phyloP scores from a whole-genome alignment of 2,329 filamentous ascomycete genomes.

The Paraphoma sp. region DNA sequence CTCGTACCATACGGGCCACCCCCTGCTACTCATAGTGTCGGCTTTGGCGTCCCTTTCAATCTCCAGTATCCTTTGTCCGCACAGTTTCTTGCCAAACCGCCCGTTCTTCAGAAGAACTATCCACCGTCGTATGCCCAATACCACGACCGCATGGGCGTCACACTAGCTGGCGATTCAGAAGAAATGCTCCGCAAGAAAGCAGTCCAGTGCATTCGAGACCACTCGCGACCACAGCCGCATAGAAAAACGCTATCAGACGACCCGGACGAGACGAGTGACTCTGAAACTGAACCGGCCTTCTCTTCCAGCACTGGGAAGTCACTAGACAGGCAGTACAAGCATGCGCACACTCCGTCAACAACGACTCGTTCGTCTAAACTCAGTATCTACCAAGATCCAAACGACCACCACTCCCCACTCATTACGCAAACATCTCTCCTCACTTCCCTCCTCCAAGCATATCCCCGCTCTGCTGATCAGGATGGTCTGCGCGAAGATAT shows the following conservation, averaged over 20 bases:
- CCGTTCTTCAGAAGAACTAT: background rate
- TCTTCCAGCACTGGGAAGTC: too few species aligned
- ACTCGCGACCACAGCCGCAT: conserved; percentile 8
- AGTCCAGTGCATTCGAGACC: conserved; percentile 18
- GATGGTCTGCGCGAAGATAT: conserved; percentile 25
- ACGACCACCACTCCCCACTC: conserved; percentile 15
- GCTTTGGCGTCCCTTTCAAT: conserved; percentile 11
- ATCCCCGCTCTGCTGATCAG: conserved; percentile 18
- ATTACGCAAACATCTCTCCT: conserved; percentile 23
- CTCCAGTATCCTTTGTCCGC: conserved; percentile 8
- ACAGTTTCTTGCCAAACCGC: conserved; percentile 3
- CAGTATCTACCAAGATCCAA: conserved; percentile 5
- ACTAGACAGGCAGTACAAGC: too few species aligned
- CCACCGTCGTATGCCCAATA: conserved; percentile 2
- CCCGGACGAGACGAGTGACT: conserved; percentile 7
- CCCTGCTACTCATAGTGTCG: background rate
- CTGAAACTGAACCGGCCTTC: background rate
- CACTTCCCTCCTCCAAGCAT: conserved; percentile 21
- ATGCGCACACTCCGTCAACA: too few species aligned
- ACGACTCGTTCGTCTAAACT: background rate
- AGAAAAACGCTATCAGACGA: conserved; percentile 15
- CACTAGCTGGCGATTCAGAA: conserved; percentile 7
- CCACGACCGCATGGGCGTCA: background rate
- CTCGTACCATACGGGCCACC: background rate
- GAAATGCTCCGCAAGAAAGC: conserved; percentile 21